Conservation (phyloP, 331 rosid species). For the Rosa hybrid region DNA sequence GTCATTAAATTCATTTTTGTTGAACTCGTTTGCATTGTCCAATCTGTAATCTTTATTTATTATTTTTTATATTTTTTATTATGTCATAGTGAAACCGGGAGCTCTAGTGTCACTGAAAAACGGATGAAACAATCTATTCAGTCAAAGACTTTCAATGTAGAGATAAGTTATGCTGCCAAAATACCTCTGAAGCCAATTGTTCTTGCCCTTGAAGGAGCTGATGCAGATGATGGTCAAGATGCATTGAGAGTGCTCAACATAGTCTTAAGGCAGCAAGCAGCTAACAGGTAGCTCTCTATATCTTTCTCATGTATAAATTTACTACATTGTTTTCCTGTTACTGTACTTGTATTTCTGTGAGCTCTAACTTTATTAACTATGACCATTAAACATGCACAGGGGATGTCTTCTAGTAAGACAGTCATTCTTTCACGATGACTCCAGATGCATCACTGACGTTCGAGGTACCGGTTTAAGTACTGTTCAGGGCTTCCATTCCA, state of each 20-base stretch:
- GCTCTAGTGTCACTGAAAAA: slow-evolving; percentile 43
- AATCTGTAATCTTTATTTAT: slow-evolving; percentile 24
- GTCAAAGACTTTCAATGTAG: slow-evolving; percentile 60
- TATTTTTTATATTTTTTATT: neutral
- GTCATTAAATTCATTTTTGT: slow-evolving; percentile 3
- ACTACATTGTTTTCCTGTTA: too few species aligned
- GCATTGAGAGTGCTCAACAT: slow-evolving; percentile 78
- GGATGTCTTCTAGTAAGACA: slow-evolving; percentile 87
- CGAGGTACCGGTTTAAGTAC: neutral
- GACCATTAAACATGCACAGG: slow-evolving; percentile 41
- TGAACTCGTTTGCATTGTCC: slow-evolving; percentile 26
- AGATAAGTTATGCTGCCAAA: slow-evolving; percentile 57
- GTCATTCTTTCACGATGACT: slow-evolving; percentile 77
- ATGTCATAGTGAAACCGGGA: slow-evolving; percentile 41
- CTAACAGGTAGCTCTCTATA: slow-evolving; percentile 47
- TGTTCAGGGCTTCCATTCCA: slow-evolving; percentile 70
- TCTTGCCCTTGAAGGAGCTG: slow-evolving; percentile 51
- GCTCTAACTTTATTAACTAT: too few species aligned
- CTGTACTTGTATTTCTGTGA: too few species aligned
- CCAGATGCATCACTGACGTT: too few species aligned
- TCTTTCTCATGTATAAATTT: too few species aligned
- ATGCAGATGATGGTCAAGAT: slow-evolving; percentile 57
- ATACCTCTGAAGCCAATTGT: slow-evolving; percentile 63
- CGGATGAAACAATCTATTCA: slow-evolving; percentile 45
- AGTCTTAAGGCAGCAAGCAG: slow-evolving; percentile 81